A percentile compares a stretch with the other conserved stretches of the same genome.
Evolutionary conservation across 2,329 filamentous ascomycete genomes (phyloP).

Genomic region (Phialophora tarda): DNA sequence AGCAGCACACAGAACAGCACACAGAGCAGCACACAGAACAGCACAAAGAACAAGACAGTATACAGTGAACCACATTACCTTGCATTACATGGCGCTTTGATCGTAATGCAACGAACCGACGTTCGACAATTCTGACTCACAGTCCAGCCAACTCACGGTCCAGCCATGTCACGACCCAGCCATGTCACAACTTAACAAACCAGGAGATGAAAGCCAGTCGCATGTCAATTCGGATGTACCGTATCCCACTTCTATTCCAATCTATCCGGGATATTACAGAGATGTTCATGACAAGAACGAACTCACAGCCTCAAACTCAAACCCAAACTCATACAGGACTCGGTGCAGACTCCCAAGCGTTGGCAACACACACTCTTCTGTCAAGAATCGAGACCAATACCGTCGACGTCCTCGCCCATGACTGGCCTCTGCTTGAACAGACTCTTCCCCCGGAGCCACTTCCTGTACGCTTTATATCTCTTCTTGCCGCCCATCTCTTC

Average conservation of each 20-base stretch:
- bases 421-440: constrained; percentile 82
- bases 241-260: neutral
- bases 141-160: no score
- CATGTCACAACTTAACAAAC: no score
- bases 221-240: neutral
- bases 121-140: no score
- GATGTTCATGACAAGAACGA: neutral
- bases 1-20: no score
- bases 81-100: neutral
- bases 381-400: constrained; percentile 41
- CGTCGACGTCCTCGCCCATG: constrained; percentile 36
- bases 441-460: constrained; percentile 94
- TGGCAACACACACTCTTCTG: neutral
- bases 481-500: constrained; percentile 90
- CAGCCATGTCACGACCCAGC: no score
- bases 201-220: neutral
- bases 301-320: neutral
- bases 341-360: no score
- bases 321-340: neutral
- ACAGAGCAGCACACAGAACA: no score
- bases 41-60: no score
- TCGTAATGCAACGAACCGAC: neutral
- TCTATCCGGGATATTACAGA: constrained; percentile 5
- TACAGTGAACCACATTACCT: no score
- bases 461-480: constrained; percentile 92